These are phyloP conservation scores for Moringa oleifera DNA, from an alignment of 345 rosid genomes.

Conservation along the genomic window DNA sequence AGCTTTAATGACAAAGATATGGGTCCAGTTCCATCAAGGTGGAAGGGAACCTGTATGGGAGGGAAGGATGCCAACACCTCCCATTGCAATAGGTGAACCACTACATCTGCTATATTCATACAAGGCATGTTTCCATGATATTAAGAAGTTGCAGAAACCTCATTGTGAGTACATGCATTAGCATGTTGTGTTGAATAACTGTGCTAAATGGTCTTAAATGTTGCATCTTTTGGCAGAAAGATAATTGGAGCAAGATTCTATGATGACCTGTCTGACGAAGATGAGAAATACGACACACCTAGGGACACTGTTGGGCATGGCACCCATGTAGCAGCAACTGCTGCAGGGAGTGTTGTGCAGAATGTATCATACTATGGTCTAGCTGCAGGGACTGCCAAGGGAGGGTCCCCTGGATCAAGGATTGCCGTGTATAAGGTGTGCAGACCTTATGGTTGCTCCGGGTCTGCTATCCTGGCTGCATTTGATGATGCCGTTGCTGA, in stretches of 20 bases:
- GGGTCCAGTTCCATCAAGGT: slow-evolving; percentile 51
- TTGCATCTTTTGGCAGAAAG: slow-evolving; percentile 38
- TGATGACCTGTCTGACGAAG: slow-evolving; percentile 22
- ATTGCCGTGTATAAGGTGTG: slow-evolving; percentile 70
- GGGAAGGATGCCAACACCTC: slow-evolving; percentile 42
- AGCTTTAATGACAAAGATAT: slow-evolving; percentile 66
- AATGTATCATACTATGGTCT: slow-evolving; percentile 70
- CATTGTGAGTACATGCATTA: no score
- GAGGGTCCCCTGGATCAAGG: slow-evolving; percentile 65
- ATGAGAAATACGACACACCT: slow-evolving; percentile 29
- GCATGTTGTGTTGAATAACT: no score
- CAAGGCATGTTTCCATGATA: no score
- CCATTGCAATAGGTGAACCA: slow-evolving; percentile 58
- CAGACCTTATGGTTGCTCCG: slow-evolving; percentile 44
- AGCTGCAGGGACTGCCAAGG: slow-evolving; percentile 67
- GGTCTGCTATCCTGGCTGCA: slow-evolving; percentile 62
- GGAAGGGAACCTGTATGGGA: slow-evolving; percentile 69
- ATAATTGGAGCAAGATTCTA: slow-evolving; percentile 80
- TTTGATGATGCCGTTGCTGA: slow-evolving; percentile 76
- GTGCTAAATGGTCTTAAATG: no score
- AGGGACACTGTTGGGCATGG: slow-evolving; percentile 80
- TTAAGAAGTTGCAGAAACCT: no score
- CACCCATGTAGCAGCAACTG: slow-evolving; percentile 66
- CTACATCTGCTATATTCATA: no score
- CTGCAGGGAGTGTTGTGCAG: slow-evolving; percentile 56